Evolutionary conservation across 495 filamentous ascomycete genomes (phyloP), one percentile per base, ranked within the genome.

Genomic region (Achaetomiella virescens): DNA sequence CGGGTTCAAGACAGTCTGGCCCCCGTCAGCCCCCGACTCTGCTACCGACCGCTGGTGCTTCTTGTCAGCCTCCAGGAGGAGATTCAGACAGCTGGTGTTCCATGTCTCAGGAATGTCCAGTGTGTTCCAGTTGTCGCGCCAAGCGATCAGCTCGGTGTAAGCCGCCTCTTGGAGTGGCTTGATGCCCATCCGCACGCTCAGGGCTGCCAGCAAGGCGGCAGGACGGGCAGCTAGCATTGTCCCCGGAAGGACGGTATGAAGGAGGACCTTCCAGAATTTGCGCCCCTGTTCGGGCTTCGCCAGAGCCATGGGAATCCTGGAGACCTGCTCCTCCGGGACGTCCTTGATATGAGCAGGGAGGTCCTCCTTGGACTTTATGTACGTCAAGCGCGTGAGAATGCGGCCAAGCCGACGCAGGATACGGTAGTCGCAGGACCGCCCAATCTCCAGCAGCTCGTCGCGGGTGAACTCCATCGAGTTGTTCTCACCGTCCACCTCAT

Each of bases 381-480:
- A 74, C 0, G 71, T 74, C 31, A 78, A 52, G 3, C 66, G 67
- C 0, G 74, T 73, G n/a, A 78, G 64, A 7, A 78, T 62, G 25
- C 63, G 57, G 6, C 74, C 72, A 0, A 78, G 55, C 0, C 74
- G 71, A 10, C 70, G 65, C 15, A 77, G 64, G 22, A 75, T 71
- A 8, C 56, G 55, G 47, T 67, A 54, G 58, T 76, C 71, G 61
- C 74, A 78, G 2, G 73, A 76, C 21, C 75, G 62, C 8, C 71
- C 66, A 49, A 78, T 76, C 46, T 78, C 74, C 22, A 77, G 66
- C 12, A 78, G 65, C 41, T 78, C 73, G 10, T 65, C 70, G 36
- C 75, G 63, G 9, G 60, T 65, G 29, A 76, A 69, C 1, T 62
- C 60, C 27, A 66, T 61, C 8, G 66, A 48, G 14, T 44, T 45